These are phyloP conservation scores for Paraphaeosphaeria minitans DNA, from an alignment of 2,329 filamentous ascomycete genomes.

Conservation along the genomic window DNA sequence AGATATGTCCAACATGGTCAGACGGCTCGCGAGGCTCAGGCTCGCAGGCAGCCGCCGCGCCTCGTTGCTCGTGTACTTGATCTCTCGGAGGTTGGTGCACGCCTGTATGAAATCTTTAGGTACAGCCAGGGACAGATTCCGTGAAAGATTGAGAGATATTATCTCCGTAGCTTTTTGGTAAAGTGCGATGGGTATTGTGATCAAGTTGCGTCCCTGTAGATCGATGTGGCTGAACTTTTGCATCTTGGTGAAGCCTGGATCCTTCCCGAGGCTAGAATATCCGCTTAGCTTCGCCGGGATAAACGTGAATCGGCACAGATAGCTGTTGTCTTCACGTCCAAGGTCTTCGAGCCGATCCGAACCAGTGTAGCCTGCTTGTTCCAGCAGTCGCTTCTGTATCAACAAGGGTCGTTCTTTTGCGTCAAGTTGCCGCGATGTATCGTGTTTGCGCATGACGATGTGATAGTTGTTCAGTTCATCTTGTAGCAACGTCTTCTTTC, in stretches of 20 bases:
- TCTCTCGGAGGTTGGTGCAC: constrained; percentile 87
- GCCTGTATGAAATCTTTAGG: constrained; percentile 96
- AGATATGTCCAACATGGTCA: constrained; percentile 91
- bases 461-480: constrained; percentile 94
- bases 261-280: constrained; percentile 71
- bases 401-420: constrained; percentile 80
- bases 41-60: constrained; percentile 84
- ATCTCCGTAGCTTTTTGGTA: constrained; percentile 93
- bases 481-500: constrained; percentile 91
- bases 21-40: constrained; percentile 75
- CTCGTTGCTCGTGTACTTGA: constrained; percentile 96
- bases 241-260: constrained; percentile 79
- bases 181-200: constrained; percentile 92
- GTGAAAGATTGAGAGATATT: constrained; percentile 89
- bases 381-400: constrained; percentile 87
- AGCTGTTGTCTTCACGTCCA: constrained; percentile 95
- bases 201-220: constrained; percentile 83
- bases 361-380: constrained; percentile 89
- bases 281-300: constrained; percentile 86
- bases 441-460: constrained; percentile 92
- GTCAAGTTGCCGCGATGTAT: constrained; percentile 80
- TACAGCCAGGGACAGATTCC: constrained; percentile 88
- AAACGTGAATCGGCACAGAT: constrained; percentile 94
- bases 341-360: constrained; percentile 89
- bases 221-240: constrained; percentile 96